phyloP scores from a whole-genome alignment of 345 rosid genomes.

The Cardamine resedifolia region DNA sequence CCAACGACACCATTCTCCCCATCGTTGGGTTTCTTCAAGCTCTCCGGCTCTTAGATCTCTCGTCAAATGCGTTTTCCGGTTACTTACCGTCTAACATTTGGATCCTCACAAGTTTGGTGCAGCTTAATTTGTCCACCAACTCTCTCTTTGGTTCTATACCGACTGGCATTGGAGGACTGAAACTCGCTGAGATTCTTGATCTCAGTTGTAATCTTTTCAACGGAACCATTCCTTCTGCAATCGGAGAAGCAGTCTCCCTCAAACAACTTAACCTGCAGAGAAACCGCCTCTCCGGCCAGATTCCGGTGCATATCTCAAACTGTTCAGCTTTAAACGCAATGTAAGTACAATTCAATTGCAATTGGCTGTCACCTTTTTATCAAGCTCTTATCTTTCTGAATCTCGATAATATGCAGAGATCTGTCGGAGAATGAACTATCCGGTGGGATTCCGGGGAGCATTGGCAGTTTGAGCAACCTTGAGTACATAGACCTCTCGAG shows the following conservation, averaged over 20 bases:
- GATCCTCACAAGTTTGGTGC: slow-evolving; percentile 52
- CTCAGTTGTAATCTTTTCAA: slow-evolving; percentile 64
- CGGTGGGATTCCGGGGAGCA: slow-evolving; percentile 63
- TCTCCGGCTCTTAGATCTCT: slow-evolving; percentile 65
- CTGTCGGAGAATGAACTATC: slow-evolving; percentile 67
- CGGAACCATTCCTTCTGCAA: slow-evolving; percentile 68
- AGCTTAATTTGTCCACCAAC: slow-evolving; percentile 73
- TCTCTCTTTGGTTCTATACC: slow-evolving; percentile 64
- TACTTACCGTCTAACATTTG: slow-evolving; percentile 56
- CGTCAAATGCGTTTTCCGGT: slow-evolving; percentile 70
- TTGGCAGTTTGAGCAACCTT: slow-evolving; percentile 63
- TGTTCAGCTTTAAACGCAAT: slow-evolving; percentile 61
- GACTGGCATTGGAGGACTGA: slow-evolving; percentile 52
- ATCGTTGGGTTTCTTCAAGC: slow-evolving; percentile 39
- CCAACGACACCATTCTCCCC: slow-evolving; percentile 20
- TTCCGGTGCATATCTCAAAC: slow-evolving; percentile 57
- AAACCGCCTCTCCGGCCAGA: slow-evolving; percentile 67
- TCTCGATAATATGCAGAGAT: slow-evolving; percentile 42
- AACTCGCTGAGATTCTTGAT: slow-evolving; percentile 52
- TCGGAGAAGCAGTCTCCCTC: slow-evolving; percentile 64
- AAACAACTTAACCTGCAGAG: slow-evolving; percentile 58
- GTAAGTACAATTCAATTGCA: slow-evolving; percentile 50
- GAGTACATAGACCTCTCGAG: slow-evolving; percentile 68
- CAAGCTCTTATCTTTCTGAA: not conserved
- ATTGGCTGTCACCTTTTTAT: not conserved